A percentile compares a stretch with the other conserved stretches of the same genome.
Conservation (phyloP, 2,329 filamentous ascomycete genomes). For the Neofusicoccum parvum region DNA sequence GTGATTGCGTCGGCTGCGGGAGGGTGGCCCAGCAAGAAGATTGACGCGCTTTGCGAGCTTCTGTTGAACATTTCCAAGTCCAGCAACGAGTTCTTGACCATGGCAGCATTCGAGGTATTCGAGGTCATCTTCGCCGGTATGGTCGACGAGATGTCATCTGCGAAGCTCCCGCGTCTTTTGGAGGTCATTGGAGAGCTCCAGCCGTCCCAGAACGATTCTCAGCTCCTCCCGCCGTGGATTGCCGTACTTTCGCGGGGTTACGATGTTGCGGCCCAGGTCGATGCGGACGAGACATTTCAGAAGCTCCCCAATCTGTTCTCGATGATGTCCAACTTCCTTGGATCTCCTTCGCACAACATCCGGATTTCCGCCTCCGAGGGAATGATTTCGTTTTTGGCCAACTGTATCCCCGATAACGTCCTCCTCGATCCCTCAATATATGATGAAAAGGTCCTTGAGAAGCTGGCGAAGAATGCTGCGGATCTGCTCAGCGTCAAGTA, state of each 20-base stretch:
- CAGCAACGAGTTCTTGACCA: constrained; percentile 93
- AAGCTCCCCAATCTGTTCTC: constrained; percentile 84
- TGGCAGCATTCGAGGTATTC: constrained; percentile 95
- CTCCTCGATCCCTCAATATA: constrained; percentile 88
- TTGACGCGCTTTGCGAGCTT: constrained; percentile 87
- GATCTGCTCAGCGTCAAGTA: constrained; percentile 85
- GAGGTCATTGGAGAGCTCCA: constrained; percentile 91
- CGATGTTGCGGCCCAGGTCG: constrained; percentile 86
- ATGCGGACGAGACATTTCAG: constrained; percentile 87
- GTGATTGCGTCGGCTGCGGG: constrained; percentile 82
- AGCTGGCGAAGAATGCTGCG: constrained; percentile 72
- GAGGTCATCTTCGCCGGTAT: constrained; percentile 95
- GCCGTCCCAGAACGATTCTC: constrained; percentile 89
- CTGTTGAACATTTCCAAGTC: constrained; percentile 85
- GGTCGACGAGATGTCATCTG: constrained; percentile 81
- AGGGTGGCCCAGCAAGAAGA: constrained; percentile 96
- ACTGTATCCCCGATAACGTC: constrained; percentile 81
- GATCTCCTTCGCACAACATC: constrained; percentile 89
- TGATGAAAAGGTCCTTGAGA: constrained; percentile 86
- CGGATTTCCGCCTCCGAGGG: constrained; percentile 93
- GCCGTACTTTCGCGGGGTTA: constrained; percentile 93
- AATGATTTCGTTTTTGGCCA: constrained; percentile 87
- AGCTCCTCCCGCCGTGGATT: constrained; percentile 94
- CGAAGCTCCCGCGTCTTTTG: constrained; percentile 84
- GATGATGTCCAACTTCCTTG: constrained; percentile 77